phyloP scores from a whole-genome alignment of 805 yeast genomes.

The Maudiozyma bulderi region DNA sequence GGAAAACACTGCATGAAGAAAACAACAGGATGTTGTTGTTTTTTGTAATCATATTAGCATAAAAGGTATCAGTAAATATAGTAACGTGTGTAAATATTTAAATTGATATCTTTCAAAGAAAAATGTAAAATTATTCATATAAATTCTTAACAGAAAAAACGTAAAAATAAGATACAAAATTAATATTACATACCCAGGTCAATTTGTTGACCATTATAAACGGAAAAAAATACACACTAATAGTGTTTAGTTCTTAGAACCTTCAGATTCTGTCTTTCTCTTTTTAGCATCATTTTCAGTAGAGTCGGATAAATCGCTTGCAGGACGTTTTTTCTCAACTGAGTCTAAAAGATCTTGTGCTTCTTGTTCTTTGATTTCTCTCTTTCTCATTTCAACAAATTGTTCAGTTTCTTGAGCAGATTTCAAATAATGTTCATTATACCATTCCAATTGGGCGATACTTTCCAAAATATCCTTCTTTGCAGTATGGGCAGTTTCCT shows the following conservation, averaged over 20 bases:
- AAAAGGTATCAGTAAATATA: neutral
- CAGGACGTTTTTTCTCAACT: neutral
- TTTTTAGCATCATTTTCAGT: neutral
- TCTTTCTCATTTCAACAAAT: slow-evolving; percentile 7
- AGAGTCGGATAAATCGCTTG: neutral
- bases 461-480: slow-evolving; percentile 81
- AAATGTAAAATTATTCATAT: neutral
- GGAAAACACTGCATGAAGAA: neutral
- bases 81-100: neutral
- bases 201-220: too few species aligned
- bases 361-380: neutral
- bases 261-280: neutral
- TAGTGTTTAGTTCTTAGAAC: too few species aligned
- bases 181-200: neutral
- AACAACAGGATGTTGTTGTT: neutral
- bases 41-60: too few species aligned
- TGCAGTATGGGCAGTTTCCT: slow-evolving; percentile 75
- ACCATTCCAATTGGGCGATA: slow-evolving; percentile 74
- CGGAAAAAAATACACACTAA: too few species aligned
- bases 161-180: neutral
- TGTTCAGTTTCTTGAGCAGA: slow-evolving; percentile 7
- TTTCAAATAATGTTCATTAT: slow-evolving; percentile 52
- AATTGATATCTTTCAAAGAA: neutral
- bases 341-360: neutral
- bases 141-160: neutral